Evolutionary conservation across 495 filamentous ascomycete species (phyloP), one percentile per base, ranked within the genome.

Genomic region (Venustampulla echinocandica): DNA sequence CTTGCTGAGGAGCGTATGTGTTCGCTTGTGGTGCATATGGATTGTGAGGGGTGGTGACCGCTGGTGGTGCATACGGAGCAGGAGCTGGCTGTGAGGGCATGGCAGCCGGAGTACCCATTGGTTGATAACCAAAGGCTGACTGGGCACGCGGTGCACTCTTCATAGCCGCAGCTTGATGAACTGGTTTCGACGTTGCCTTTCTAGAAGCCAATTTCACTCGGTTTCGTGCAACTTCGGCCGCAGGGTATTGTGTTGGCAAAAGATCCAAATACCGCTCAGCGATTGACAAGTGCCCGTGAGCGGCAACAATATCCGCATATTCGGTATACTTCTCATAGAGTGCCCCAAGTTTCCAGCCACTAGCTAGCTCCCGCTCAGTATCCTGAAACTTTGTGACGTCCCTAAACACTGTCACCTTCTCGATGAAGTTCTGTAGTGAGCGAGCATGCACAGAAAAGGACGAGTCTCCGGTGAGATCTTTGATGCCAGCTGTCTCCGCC

Each of bases 401-500:
- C 41, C 92, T 84, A 79, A 99, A 97, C 32, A 99, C 80, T 1
- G 89, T 94, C 40, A 99, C 92, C 69, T 97, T 99, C 69, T 99
- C 92, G 49, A 99, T 92, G 62, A 99, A 85, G 41, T 82, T 78
- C 57, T 97, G 93, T 44, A 99, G 67, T 34, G 84, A 82, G 46
- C 79, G 78, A 40, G 90, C 92, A 53, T 97, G 93, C 39, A 97
- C 76, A 4, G 90, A 93, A 69, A 96, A 99, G 46, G 75, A 81
- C 15, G 85, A 87, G 53, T 85, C 84, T 44, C 79, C 76, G 41
- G 70, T 65, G 10, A 75, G 69, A 35, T 81, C 71, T 48, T 87
- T 72, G 52, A 89, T 69, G 25, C 77, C 81, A 19, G 77, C 78
- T 52, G 84, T 76, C 63, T 96, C 92, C 4, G 75, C 71, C 62